Evolutionary conservation across 179 eudicot species (phyloP), one percentile per base, ranked within the genome.

Genomic region (Pouteria campechiana): DNA sequence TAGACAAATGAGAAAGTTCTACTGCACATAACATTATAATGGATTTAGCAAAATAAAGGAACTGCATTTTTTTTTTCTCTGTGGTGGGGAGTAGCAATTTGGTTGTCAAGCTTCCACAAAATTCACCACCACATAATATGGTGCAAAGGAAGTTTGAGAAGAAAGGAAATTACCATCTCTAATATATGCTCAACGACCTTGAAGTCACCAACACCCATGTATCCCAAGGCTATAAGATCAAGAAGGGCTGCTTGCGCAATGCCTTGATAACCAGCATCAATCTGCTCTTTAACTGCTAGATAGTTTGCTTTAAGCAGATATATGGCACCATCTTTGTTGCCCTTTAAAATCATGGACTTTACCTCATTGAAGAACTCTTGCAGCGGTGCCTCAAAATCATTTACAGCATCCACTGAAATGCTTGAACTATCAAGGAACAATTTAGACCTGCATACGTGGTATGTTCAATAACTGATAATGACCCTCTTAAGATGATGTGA

Each of bases 211-310:
- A 75, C 50, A 43, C 74, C 84, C 61, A 75, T 49, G 60, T 74
- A 87, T 11, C 94, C 94, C 61, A 87, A 50, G 43, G 94, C 74
- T 41, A 83, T 60, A 20, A 83, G 58, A 55, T 83, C 96, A 41
- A 87, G 75, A 51, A 68, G 56, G 37, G 96, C 94, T 37, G 76
- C 94, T 46, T 79, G 86, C 70, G 83, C 84, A 34, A 87, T 65
- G 61, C 90, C 77, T 60, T 49, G 65, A 54, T 41, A 57, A 28
- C 87, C 92, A 39, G 65, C 55, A 55, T 63, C 79, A 25, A 78
- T 50, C 56, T 73, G 95, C 46, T 75, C 93, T 74, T 61, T 78
- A 27, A 78, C 77, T 37, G 68, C 74, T 52, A 61, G 74, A 60
- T 70, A 78, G 55, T 85, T 85, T 46, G 95, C 95, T 55, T 71